Evolutionary conservation across 257 asterid species (phyloP).

Genomic region (Scutellaria minor): DNA sequence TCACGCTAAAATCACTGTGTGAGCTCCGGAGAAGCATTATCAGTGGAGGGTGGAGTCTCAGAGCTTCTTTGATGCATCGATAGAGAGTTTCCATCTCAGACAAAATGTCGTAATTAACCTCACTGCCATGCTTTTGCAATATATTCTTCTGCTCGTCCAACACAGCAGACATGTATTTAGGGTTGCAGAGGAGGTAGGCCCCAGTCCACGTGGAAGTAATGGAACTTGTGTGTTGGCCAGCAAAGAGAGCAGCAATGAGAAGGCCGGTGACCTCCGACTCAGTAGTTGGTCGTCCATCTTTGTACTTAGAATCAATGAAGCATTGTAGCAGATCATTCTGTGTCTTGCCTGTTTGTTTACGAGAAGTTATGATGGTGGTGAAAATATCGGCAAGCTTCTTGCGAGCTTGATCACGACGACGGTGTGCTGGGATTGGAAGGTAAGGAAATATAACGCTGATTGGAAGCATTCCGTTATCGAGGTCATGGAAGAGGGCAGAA

Average conservation of each 20-base stretch:
- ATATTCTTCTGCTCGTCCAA: constrained; percentile 75
- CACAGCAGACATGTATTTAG: constrained; percentile 74
- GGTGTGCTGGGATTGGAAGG: constrained; percentile 93
- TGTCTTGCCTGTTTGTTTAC: constrained; percentile 66
- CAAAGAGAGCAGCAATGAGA: constrained; percentile 93
- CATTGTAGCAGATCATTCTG: constrained; percentile 80
- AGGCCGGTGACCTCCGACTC: constrained; percentile 85
- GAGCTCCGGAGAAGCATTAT: constrained; percentile 91
- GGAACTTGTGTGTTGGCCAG: constrained; percentile 98
- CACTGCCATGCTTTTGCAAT: constrained; percentile 64
- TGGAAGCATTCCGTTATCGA: constrained; percentile 94
- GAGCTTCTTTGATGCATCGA: constrained; percentile 87
- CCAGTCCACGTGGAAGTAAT: constrained; percentile 97
- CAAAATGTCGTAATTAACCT: constrained; percentile 79
- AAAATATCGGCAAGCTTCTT: constrained; percentile 81
- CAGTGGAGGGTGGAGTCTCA: constrained; percentile 94
- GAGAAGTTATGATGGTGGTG: constrained; percentile 66
- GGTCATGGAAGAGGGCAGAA: constrained; percentile 95
- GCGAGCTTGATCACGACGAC: constrained; percentile 88
- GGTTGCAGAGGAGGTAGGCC: constrained; percentile 83
- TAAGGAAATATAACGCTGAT: constrained; percentile 89
- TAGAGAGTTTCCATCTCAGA: constrained; percentile 90
- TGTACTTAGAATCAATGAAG: constrained; percentile 95
- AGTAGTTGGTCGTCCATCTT: constrained; percentile 80
- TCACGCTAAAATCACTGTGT: constrained; percentile 79